Evolutionary conservation across 225 moss, liverwort and hornwort genomes (phyloP).

Genomic region (Polytrichum formosum): DNA sequence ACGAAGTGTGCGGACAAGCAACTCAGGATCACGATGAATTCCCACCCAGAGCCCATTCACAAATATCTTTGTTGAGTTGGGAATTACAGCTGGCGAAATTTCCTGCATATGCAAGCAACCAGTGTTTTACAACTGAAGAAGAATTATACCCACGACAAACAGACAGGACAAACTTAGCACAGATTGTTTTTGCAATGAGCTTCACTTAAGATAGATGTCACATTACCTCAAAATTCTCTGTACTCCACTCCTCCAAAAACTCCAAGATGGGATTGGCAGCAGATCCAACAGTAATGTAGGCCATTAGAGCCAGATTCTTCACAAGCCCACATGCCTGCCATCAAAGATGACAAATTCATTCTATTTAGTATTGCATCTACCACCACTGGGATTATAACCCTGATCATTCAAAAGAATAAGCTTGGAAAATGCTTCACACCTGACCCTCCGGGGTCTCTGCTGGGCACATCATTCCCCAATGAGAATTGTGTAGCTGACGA

Average conservation of each 20-base stretch:
- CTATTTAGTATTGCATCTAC: not conserved
- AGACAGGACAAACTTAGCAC: too few species aligned
- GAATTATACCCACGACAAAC: not conserved
- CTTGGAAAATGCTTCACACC: conserved; percentile 10
- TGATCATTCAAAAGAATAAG: too few species aligned
- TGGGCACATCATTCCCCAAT: conserved; percentile 99
- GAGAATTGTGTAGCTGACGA: conserved; percentile 98
- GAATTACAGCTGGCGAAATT: conserved; percentile 97
- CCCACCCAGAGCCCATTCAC: conserved; percentile 99
- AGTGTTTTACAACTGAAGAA: not conserved
- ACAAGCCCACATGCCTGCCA: conserved; percentile 88
- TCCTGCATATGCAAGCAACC: conserved; percentile 31
- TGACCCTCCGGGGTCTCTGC: conserved; percentile 99
- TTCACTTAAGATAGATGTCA: too few species aligned
- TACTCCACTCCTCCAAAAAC: conserved; percentile 99
- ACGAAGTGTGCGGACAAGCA: conserved; percentile 87
- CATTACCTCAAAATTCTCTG: conserved; percentile 90
- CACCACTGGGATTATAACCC: too few species aligned
- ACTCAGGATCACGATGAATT: conserved; percentile 96
- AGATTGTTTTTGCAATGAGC: too few species aligned
- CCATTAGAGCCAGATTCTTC: conserved; percentile 97
- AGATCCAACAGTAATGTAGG: conserved; percentile 98
- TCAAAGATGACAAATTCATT: not conserved
- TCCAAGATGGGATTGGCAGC: conserved; percentile 97
- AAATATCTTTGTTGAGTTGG: conserved; percentile 97